phyloP scores from a whole-genome alignment of 2,329 filamentous ascomycete genomes.

The Aspergillus caelatus region DNA sequence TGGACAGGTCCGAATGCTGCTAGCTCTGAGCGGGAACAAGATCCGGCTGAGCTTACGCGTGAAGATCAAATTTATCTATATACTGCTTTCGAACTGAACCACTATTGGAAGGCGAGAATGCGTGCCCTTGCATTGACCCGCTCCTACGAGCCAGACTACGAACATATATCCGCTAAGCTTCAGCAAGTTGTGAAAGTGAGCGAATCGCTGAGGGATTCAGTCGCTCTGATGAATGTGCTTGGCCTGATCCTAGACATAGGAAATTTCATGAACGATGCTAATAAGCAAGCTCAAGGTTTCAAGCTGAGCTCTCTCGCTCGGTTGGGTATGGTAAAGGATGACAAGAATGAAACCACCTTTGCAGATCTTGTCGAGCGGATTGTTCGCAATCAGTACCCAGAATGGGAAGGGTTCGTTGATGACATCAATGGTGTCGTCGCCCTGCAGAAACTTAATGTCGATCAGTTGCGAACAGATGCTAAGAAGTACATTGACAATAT shows the following conservation, averaged over 20 bases:
- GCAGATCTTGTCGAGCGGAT: conserved; percentile 96
- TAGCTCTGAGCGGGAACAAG: conserved; percentile 77
- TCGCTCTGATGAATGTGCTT: conserved; percentile 92
- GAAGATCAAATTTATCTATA: conserved; percentile 95
- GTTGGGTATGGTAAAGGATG: conserved; percentile 96
- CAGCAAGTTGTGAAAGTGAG: conserved; percentile 84
- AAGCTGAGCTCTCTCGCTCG: conserved; percentile 93
- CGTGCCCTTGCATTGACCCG: conserved; percentile 82
- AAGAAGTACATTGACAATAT: conserved; percentile 94
- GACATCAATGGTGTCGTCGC: conserved; percentile 80
- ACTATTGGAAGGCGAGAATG: conserved; percentile 99
- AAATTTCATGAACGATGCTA: conserved; percentile 99
- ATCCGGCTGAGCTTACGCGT: conserved; percentile 83
- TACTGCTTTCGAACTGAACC: conserved; percentile 90
- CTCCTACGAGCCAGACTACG: conserved; percentile 85
- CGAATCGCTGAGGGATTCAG: conserved; percentile 86
- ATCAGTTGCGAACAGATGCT: conserved; percentile 84
- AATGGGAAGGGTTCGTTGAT: conserved; percentile 86
- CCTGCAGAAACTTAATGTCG: conserved; percentile 90
- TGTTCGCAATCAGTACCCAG: conserved; percentile 91
- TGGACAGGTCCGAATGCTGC: conserved; percentile 88
- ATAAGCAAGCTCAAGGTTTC: conserved; percentile 97
- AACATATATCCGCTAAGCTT: conserved; percentile 84
- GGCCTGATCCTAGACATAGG: conserved; percentile 96
- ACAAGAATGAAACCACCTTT: conserved; percentile 96